A percentile compares a stretch with the other conserved stretches of the same genome.
These are phyloP conservation scores for Coix lacrymajobi DNA, from an alignment of 176 grass and related monocot genomes.

Conservation along the genomic window DNA sequence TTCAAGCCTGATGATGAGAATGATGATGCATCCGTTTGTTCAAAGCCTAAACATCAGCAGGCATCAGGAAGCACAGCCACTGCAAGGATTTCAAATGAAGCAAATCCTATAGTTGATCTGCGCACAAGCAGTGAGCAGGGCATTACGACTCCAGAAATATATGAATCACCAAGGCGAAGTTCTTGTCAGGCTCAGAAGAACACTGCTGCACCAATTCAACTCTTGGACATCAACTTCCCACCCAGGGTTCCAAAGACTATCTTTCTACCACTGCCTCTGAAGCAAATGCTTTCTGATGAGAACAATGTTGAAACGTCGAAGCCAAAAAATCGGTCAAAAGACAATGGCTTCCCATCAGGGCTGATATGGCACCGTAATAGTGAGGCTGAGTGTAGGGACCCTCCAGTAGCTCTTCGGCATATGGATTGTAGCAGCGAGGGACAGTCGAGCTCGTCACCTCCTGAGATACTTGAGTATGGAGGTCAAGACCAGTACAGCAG, in stretches of 20 bases:
- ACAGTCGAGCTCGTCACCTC: constrained; percentile 64
- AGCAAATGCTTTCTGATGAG: constrained; percentile 86
- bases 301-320: constrained; percentile 40
- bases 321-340: constrained; percentile 44
- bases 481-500: constrained; percentile 51
- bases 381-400: constrained; percentile 36
- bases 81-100: constrained; percentile 53
- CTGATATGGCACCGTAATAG: constrained; percentile 44
- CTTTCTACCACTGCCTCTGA: constrained; percentile 72
- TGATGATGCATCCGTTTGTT: constrained; percentile 45
- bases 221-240: constrained; percentile 56
- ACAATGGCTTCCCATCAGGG: constrained; percentile 37
- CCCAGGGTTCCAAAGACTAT: constrained; percentile 72
- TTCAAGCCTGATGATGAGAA: constrained; percentile 58
- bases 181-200: constrained; percentile 46
- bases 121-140: constrained; percentile 58
- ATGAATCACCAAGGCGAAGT: constrained; percentile 58
- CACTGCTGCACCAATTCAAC: constrained; percentile 32
- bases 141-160: constrained; percentile 59
- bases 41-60: constrained; percentile 53
- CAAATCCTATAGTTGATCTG: constrained; percentile 60
- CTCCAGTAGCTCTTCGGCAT: constrained; percentile 13
- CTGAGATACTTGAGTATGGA: constrained; percentile 34
- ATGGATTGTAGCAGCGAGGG: constrained; percentile 53
- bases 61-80: constrained; percentile 58